Base-by-base conservation (phyloP, 352 stramenopile species). In the Phytophthora pluvialis region DNA sequence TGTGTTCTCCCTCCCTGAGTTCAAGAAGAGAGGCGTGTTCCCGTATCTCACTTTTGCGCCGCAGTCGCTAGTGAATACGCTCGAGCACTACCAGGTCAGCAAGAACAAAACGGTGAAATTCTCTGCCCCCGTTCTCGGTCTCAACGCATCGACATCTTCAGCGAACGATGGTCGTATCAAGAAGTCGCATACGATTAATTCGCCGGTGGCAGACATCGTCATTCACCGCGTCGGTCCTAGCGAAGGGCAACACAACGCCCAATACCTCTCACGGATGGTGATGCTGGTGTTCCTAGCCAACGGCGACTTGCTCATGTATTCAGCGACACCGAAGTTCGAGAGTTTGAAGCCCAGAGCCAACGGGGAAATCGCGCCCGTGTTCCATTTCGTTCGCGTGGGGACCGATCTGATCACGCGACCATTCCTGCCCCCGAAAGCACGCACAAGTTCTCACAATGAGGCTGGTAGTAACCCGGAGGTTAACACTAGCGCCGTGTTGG, bases 211-310 rank as follows among this genome's bases (percentile, higher is more conserved):
- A 12, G 88, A 95, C 43, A 92, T 95, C 33, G 72, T 80, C 4
- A 92, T 95, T 45, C 86, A 94, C 51, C 83, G 88, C 16, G 73
- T 95, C 4, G 88, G 88, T 7, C 86, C 88, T 7, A 90, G 78
- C 38, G 88, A 95, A 70, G 83, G 78, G 0, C 77, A 81, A 13
- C 60, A 86, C 16, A 94, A 95, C 39, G 71, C 83, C 8, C 83
- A 93, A 50, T 86, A 88, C 51, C 78, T 95, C 31, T 67, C 80
- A 13, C 80, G 79, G 3, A 94, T 95, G 86, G 86, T 94, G 13
- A 62, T 95, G 50, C 67, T 95, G 4, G 88, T 95, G 21, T 95
- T 94, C 26, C 62, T 95, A 4, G 86, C 88, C 1, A 95, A 95
- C 28, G 88, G 88, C 12, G 88, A 95, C 43, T 62, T 95, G 71